phyloP scores from a whole-genome alignment of 2,329 filamentous ascomycete genomes.

The Chaetomium strumarium region DNA sequence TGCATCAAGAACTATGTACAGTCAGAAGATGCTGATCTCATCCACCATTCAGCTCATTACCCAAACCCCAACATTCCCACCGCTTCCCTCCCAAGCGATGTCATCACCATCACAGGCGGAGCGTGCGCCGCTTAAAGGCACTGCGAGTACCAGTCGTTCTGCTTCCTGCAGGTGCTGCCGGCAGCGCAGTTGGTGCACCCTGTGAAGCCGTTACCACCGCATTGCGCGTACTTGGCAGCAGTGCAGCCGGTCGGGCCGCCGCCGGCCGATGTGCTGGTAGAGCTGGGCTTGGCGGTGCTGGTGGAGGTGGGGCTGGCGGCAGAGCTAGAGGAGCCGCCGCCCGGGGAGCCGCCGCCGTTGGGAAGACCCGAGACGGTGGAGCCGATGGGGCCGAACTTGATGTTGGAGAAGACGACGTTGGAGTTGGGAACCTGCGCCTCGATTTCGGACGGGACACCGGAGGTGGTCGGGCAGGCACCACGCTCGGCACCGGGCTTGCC shows the following conservation, averaged over 20 bases:
- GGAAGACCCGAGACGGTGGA: slow-evolving; percentile 39
- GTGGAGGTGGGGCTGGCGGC: slow-evolving; percentile 9
- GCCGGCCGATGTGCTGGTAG: neutral
- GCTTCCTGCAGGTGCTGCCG: slow-evolving; percentile 34
- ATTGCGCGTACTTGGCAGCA: slow-evolving; percentile 29
- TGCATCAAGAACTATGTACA: slow-evolving; percentile 17
- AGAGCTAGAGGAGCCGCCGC: slow-evolving; percentile 28
- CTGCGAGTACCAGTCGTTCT: slow-evolving; percentile 36
- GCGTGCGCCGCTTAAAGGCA: slow-evolving; percentile 5
- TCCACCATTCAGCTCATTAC: neutral
- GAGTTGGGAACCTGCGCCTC: slow-evolving; percentile 42
- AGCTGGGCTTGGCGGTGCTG: slow-evolving; percentile 12
- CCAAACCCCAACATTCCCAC: neutral
- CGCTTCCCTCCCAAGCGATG: neutral
- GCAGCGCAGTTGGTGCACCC: slow-evolving; percentile 39
- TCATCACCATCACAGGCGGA: neutral
- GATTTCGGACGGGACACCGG: slow-evolving; percentile 46
- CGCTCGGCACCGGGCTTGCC: slow-evolving; percentile 42
- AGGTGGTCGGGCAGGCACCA: slow-evolving; percentile 47
- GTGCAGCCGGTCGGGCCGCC: neutral
- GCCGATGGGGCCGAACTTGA: slow-evolving; percentile 51
- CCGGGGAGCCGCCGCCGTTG: slow-evolving; percentile 11
- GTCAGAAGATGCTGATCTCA: slow-evolving; percentile 1
- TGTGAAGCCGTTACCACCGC: slow-evolving; percentile 39
- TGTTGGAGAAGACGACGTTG: slow-evolving; percentile 53